Evolutionary conservation across 2,329 filamentous ascomycete genomes (phyloP), one percentile per base, ranked within the genome.

Genomic region (Colletotrichum lupini): DNA sequence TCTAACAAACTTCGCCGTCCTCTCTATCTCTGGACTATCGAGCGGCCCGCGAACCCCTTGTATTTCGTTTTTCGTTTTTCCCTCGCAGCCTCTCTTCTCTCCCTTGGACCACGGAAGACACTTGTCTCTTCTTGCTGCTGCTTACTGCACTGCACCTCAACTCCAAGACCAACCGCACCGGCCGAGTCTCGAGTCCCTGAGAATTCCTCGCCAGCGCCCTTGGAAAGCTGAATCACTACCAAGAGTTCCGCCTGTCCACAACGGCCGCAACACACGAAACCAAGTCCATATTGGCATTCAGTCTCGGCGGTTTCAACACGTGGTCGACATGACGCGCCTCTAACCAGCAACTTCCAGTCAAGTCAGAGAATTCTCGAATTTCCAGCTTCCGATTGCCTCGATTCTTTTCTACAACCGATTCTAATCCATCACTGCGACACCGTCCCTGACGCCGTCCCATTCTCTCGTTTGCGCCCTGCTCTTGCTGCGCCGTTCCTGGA

Each of bases 251-350:
- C 8, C 58, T 64, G 35, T 53, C 63, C 56, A 46, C 49, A 56
- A 69, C 64, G 4, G 14, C 35, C 35, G 14, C 35, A 42, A 42
- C 37, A 42, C 37, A 53, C 69, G 65, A 56, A 70, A 67, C 66
- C 52, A n/a, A 64, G 28, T 57, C 46, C 28, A 58, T 22, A 37
- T 60, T 60, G 57, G 35, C 61, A 64, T 42, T 71, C 57, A 24
- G 35, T 56, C 62, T 74, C 46, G 58, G 66, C 66, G 53, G 70
- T 71, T 75, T 71, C 71, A 67, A 65, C 56, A 37, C 67, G 32
- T 61, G 32, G 32, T 52, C 61, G 66, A 59, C 24, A 57, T 71
- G 73, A 67, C 57, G 62, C 42, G 68, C 52, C 42, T 12, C 32
- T 74, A 58, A 74, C 49, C 49, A 49, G 42, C 19, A 49, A n/a